These are phyloP conservation scores for Calonectria multiphialidica DNA, from an alignment of 2,329 filamentous ascomycete species.

Conservation along the genomic window DNA sequence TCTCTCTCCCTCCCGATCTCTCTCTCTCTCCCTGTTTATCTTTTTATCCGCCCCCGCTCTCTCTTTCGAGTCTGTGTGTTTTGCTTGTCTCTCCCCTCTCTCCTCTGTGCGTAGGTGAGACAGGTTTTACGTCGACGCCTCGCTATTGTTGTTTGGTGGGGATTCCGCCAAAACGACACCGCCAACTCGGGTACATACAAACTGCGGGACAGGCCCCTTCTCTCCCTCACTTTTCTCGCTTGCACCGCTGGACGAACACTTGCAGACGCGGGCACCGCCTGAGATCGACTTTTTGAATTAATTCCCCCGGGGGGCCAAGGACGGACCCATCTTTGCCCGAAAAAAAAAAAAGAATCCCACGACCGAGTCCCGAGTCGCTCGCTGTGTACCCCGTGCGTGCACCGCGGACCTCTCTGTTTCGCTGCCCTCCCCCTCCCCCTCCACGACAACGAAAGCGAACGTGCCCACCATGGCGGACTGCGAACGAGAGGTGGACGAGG, in stretches of 20 bases:
- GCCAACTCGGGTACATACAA: slow-evolving; percentile 10
- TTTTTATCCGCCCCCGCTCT: not conserved
- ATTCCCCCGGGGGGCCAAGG: not conserved
- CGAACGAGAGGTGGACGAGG: slow-evolving; percentile 59
- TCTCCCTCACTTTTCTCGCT: not conserved
- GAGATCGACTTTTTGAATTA: not conserved
- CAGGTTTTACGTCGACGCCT: slow-evolving; percentile 1
- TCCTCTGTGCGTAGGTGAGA: not conserved
- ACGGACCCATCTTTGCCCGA: not conserved
- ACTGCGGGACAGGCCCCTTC: slow-evolving; percentile 5
- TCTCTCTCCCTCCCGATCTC: not conserved
- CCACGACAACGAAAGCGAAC: not conserved
- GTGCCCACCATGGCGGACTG: slow-evolving; percentile 59
- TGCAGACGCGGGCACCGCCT: not conserved
- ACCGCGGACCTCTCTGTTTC: not conserved
- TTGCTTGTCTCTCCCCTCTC: not conserved
- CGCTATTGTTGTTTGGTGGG: slow-evolving; percentile 14
- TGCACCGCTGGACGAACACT: not conserved
- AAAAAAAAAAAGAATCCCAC: not conserved
- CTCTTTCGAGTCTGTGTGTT: too few relatives aligned
- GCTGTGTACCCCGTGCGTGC: not conserved
- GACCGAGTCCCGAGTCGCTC: not conserved
- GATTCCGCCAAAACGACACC: slow-evolving; percentile 15
- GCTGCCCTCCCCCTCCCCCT: not conserved
- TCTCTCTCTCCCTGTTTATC: not conserved